phyloP scores from a whole-genome alignment of 202 grass and related monocot genomes.

The Zizania palustris region DNA sequence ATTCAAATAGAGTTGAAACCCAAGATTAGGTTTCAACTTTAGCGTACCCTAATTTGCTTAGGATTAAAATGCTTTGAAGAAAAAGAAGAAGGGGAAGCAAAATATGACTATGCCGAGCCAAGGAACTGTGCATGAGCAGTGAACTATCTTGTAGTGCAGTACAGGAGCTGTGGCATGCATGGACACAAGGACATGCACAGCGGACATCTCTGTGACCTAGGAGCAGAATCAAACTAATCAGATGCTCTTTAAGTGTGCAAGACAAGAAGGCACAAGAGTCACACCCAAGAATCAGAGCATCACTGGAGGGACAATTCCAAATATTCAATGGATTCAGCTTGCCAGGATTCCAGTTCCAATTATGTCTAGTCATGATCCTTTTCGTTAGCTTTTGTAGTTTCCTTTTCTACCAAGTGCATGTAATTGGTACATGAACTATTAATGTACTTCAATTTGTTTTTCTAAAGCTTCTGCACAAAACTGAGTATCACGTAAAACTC shows the following conservation, averaged over 20 bases:
- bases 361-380: not conserved
- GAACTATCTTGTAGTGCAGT: not conserved
- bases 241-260: not conserved
- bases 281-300: too few relatives aligned
- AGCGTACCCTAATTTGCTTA: too few relatives aligned
- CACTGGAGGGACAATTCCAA: too few relatives aligned
- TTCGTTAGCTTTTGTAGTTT: not conserved
- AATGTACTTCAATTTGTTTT: not conserved
- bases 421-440: not conserved
- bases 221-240: not conserved
- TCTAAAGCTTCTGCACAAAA: not conserved
- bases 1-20: too few relatives aligned
- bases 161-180: not conserved
- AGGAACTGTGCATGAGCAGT: not conserved
- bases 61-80: too few relatives aligned
- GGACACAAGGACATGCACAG: not conserved
- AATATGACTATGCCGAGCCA: not conserved
- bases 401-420: not conserved
- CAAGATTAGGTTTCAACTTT: too few relatives aligned
- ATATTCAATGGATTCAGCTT: too few relatives aligned
- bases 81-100: not conserved
- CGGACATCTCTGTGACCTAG: not conserved
- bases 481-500: not conserved
- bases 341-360: too few relatives aligned
- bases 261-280: too few relatives aligned